phyloP scores from a whole-genome alignment of 2,329 filamentous ascomycete genomes.

The Aspergillus sp. region DNA sequence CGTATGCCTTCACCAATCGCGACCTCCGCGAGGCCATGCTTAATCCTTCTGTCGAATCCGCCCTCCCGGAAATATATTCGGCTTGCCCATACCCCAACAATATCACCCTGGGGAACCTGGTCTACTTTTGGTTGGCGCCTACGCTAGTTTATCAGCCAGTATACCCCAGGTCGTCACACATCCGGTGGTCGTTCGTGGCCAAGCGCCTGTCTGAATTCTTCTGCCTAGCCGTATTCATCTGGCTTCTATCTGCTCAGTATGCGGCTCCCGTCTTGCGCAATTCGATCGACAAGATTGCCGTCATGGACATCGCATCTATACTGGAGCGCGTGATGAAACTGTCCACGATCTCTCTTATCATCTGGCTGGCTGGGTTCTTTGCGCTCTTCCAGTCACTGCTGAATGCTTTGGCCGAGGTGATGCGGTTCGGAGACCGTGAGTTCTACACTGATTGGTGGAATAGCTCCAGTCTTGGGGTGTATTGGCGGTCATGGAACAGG shows the following conservation, averaged over 20 bases:
- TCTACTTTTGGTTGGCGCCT: constrained; percentile 97
- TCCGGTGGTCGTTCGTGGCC: constrained; percentile 83
- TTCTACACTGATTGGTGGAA: constrained; percentile 99
- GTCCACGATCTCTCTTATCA: constrained; percentile 89
- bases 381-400: constrained; percentile 91
- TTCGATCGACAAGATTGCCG: constrained; percentile 82
- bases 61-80: constrained; percentile 78
- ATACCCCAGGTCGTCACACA: constrained; percentile 79
- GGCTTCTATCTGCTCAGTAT: constrained; percentile 93
- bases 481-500: constrained; percentile 98
- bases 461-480: constrained; percentile 76
- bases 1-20: constrained; percentile 94
- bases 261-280: constrained; percentile 87
- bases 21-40: constrained; percentile 90
- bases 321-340: constrained; percentile 90
- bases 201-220: constrained; percentile 80
- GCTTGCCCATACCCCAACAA: constrained; percentile 86
- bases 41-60: constrained; percentile 68
- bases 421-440: constrained; percentile 85
- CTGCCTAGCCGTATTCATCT: constrained; percentile 83
- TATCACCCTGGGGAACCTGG: constrained; percentile 82
- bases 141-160: constrained; percentile 96
- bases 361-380: constrained; percentile 98
- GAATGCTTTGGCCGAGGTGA: constrained; percentile 87
- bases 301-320: constrained; percentile 77